Evolutionary conservation across 2,329 filamentous ascomycete genomes (phyloP).

Genomic region (Xylaria sp.): DNA sequence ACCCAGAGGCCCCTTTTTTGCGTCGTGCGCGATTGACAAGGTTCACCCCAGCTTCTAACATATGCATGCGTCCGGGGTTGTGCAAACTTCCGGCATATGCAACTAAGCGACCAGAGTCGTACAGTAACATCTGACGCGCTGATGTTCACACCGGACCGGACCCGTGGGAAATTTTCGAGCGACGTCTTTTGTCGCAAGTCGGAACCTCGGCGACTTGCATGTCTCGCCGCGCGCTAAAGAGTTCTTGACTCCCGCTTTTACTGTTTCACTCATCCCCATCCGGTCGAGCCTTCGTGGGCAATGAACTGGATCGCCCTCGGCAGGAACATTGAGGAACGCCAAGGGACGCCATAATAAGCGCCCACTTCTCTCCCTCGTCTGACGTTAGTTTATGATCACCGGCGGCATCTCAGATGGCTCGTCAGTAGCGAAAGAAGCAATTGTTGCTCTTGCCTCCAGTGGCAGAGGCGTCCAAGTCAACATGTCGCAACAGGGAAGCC

Average conservation of each 20-base stretch:
- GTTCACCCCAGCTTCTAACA: background rate
- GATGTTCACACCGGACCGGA: background rate
- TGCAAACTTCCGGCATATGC: background rate
- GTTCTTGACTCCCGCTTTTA: too few relatives aligned
- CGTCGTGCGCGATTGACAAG: background rate
- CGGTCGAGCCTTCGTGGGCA: too few relatives aligned
- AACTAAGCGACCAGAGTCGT: background rate
- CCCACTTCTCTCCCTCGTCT: background rate
- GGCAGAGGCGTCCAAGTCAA: constrained; percentile 11
- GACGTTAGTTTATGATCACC: background rate
- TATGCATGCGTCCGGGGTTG: background rate
- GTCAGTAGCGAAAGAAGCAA: constrained; percentile 6
- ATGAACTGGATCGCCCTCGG: too few relatives aligned
- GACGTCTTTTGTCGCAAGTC: background rate
- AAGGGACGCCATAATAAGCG: background rate
- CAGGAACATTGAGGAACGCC: background rate
- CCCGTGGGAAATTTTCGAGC: background rate
- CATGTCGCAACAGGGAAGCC: constrained; percentile 23
- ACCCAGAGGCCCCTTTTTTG: background rate
- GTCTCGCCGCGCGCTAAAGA: background rate
- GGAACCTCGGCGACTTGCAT: background rate
- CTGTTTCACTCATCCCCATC: too few relatives aligned
- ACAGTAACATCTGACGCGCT: background rate
- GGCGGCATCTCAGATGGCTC: constrained; percentile 12
- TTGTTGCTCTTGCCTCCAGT: constrained; percentile 5